A percentile compares a stretch with the other conserved stretches of the same genome.
Evolutionary conservation across 768 basidiomycete genomes (phyloP).

Genomic region (Cystofilobasidium bisporidii): DNA sequence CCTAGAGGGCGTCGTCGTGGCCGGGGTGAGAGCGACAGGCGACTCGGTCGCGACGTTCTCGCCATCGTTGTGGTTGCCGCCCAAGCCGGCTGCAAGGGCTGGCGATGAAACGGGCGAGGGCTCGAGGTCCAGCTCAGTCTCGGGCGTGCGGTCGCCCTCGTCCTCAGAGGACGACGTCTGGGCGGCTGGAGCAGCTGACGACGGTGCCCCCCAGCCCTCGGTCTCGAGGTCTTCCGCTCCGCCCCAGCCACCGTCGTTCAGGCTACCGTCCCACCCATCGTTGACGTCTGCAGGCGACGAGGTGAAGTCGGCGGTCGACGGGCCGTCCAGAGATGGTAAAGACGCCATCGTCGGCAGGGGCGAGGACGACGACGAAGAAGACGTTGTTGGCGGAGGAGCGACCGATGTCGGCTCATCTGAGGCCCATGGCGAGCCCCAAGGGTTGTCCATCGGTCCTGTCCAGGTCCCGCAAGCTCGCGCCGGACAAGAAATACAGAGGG

Average conservation of each 20-base stretch:
- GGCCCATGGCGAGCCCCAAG: slow-evolving; percentile 1
- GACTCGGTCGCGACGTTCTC: too few relatives aligned
- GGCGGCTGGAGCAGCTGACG: background rate
- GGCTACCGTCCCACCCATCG: background rate
- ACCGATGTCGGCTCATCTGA: background rate
- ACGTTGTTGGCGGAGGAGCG: background rate
- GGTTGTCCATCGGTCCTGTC: background rate
- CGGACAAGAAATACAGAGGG: too few relatives aligned
- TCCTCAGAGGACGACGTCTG: background rate
- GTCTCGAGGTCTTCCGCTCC: background rate
- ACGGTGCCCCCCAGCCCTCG: background rate
- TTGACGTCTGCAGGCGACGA: background rate
- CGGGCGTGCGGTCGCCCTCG: background rate
- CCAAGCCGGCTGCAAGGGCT: too few relatives aligned
- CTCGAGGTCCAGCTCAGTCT: background rate
- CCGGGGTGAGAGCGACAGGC: too few relatives aligned
- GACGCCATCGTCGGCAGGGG: background rate
- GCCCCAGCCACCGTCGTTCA: background rate
- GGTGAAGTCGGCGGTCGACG: background rate
- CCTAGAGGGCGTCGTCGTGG: too few relatives aligned
- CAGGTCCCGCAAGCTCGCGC: too few relatives aligned
- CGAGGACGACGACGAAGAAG: background rate
- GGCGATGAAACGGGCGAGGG: background rate
- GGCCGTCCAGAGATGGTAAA: background rate
- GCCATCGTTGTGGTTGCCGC: too few relatives aligned